These are phyloP conservation scores for Pisolithus tinctorius DNA, from an alignment of 768 basidiomycete species.

Conservation along the genomic window DNA sequence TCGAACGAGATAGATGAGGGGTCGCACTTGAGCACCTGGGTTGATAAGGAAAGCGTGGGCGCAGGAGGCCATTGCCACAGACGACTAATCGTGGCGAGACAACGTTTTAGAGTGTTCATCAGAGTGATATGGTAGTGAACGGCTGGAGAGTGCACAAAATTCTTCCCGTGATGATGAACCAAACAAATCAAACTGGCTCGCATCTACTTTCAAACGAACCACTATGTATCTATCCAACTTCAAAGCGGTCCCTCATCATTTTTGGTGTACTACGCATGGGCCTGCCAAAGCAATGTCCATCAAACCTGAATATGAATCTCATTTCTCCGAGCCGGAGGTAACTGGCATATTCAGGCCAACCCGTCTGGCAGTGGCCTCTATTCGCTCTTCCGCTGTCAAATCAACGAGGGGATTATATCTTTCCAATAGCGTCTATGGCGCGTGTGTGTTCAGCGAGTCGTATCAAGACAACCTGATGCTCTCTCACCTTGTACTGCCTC, in stretches of 20 bases:
- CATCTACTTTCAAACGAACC: too few species aligned
- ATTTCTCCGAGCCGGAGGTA: conserved; percentile 13
- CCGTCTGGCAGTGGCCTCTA: conserved; percentile 77
- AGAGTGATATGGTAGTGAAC: too few species aligned
- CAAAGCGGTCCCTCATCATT: too few species aligned
- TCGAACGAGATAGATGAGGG: conserved; percentile 54
- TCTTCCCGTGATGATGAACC: too few species aligned
- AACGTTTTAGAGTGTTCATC: conserved; percentile 5
- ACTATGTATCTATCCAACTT: too few species aligned
- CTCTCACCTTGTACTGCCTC: conserved; percentile 65
- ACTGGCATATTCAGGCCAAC: conserved; percentile 85
- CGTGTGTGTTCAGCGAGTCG: conserved; percentile 1
- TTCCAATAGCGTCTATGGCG: conserved; percentile 61
- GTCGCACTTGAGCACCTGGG: conserved; percentile 54
- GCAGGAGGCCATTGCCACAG: conserved; percentile 18
- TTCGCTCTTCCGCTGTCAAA: conserved; percentile 70
- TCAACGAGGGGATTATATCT: conserved; percentile 85
- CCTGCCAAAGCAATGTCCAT: neutral
- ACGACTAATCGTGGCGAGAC: conserved; percentile 8
- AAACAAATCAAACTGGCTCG: too few species aligned
- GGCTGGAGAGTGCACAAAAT: too few species aligned
- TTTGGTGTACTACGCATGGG: too few species aligned
- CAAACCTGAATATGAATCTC: neutral
- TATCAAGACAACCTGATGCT: neutral
- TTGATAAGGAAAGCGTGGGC: conserved; percentile 15